These are phyloP conservation scores for Zasmidium citrigriseum DNA, from an alignment of 2,329 filamentous ascomycete species.

Conservation along the genomic window DNA sequence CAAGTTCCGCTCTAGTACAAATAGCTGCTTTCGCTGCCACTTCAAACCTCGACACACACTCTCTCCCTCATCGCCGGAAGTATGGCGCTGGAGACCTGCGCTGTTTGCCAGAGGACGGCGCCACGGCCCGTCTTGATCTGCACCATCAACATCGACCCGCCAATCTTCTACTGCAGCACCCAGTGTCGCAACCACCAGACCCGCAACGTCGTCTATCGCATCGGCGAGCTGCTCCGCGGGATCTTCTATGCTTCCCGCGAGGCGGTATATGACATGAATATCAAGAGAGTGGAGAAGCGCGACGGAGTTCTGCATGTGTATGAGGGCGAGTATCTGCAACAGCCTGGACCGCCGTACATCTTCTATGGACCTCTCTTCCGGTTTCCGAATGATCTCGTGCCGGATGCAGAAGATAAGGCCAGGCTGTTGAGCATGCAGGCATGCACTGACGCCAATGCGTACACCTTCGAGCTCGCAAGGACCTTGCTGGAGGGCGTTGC, in stretches of 20 bases:
- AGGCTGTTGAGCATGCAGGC: conserved; percentile 4
- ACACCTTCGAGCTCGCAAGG: conserved; percentile 11
- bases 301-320: background rate
- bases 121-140: conserved; percentile 4
- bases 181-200: conserved; percentile 1
- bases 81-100: background rate
- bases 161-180: conserved; percentile 3
- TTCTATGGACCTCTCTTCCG: conserved; percentile 5
- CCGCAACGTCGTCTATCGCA: conserved; percentile 20
- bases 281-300: conserved; percentile 5
- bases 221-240: conserved; percentile 18
- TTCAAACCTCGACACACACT: too few species aligned
- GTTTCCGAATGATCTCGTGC: conserved; percentile 3
- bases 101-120: background rate
- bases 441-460: conserved; percentile 9
- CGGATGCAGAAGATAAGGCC: conserved; percentile 6
- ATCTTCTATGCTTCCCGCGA: conserved; percentile 14
- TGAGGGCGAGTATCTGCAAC: background rate
- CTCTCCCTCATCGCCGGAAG: background rate
- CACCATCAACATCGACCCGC: background rate
- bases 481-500: conserved; percentile 11
- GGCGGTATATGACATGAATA: conserved; percentile 9
- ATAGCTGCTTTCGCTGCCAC: too few species aligned
- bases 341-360: background rate
- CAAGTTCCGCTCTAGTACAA: background rate